Conservation (phyloP, 2,329 filamentous ascomycete species). For the Aspergillus sergii region DNA sequence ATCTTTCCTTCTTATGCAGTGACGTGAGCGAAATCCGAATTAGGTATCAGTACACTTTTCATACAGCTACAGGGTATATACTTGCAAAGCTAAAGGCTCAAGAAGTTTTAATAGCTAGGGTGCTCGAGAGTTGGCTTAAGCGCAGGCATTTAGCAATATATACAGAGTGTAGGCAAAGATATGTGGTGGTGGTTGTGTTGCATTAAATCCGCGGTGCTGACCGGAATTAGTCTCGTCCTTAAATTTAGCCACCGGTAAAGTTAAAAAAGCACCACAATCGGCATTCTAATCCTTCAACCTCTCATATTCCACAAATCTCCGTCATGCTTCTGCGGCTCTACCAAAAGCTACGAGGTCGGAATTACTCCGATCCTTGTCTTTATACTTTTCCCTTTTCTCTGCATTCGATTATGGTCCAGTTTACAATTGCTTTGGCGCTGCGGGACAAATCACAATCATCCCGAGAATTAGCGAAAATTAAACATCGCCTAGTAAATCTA, state of each 20-base stretch:
- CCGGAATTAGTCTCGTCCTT: too few species aligned
- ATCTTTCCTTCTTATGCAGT: not conserved
- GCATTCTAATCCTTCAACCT: too few species aligned
- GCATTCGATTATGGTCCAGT: conserved; percentile 12
- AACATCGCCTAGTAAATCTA: conserved; percentile 11
- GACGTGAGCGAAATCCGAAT: not conserved
- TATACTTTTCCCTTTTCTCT: conserved; percentile 15
- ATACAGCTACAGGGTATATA: not conserved
- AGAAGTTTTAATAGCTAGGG: too few species aligned
- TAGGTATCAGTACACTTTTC: not conserved
- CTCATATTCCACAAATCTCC: not conserved
- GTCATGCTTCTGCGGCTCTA: not conserved
- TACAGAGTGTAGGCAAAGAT: too few species aligned
- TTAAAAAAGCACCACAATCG: too few species aligned
- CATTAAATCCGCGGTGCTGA: too few species aligned
- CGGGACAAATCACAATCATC: conserved; percentile 6
- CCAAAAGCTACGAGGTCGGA: not conserved
- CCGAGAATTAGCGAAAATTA: conserved; percentile 10
- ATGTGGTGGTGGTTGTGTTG: too few species aligned
- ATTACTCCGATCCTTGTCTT: conserved; percentile 4
- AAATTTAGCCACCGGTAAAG: too few species aligned
- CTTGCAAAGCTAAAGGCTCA: not conserved
- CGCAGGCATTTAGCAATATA: too few species aligned
- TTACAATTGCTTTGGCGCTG: conserved; percentile 15
- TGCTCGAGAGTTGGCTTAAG: too few species aligned